These are phyloP conservation scores for Protomyces pachydermus DNA, from an alignment of 1,139 yeast species.

Conservation along the genomic window DNA sequence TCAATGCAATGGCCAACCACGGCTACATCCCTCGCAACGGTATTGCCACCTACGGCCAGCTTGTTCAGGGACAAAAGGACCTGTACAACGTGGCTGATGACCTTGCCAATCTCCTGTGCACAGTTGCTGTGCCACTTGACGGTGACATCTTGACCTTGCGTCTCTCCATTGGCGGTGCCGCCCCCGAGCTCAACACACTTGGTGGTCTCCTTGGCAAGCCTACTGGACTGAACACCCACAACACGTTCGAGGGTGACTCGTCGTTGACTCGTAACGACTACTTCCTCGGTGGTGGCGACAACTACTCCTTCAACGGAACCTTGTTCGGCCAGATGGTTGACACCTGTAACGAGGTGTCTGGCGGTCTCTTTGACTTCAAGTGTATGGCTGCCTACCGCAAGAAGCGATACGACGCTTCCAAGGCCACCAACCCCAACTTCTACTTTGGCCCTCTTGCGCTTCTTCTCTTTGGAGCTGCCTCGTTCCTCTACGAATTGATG, in stretches of 20 bases:
- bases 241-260: conserved; percentile 25
- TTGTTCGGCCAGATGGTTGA: conserved; percentile 15
- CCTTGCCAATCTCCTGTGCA: conserved; percentile 15
- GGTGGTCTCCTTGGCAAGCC: conserved; percentile 5
- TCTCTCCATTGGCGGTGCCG: conserved; percentile 16
- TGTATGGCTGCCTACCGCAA: conserved; percentile 21
- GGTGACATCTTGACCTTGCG: conserved; percentile 13
- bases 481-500: conserved; percentile 15
- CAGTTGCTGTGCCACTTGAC: conserved; percentile 18
- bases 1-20: conserved; percentile 23
- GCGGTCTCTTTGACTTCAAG: conserved; percentile 8
- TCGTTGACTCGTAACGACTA: conserved; percentile 21
- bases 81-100: conserved; percentile 20
- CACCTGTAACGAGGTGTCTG: conserved; percentile 9
- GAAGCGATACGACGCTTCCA: conserved; percentile 12
- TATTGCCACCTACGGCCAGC: conserved; percentile 19
- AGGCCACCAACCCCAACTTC: conserved; percentile 23
- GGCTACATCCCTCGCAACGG: conserved; percentile 24
- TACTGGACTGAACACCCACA: conserved; percentile 18
- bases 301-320: conserved; percentile 23
- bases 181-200: conserved; percentile 5
- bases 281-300: conserved; percentile 22
- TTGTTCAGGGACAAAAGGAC: conserved; percentile 14
- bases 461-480: conserved; percentile 16
- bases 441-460: conserved; percentile 18